Percentiles rank a stretch among this genome's conserved stretches.
These are phyloP conservation scores for Piper longum DNA, from an alignment of 164 flowering plant species.

Conservation along the genomic window DNA sequence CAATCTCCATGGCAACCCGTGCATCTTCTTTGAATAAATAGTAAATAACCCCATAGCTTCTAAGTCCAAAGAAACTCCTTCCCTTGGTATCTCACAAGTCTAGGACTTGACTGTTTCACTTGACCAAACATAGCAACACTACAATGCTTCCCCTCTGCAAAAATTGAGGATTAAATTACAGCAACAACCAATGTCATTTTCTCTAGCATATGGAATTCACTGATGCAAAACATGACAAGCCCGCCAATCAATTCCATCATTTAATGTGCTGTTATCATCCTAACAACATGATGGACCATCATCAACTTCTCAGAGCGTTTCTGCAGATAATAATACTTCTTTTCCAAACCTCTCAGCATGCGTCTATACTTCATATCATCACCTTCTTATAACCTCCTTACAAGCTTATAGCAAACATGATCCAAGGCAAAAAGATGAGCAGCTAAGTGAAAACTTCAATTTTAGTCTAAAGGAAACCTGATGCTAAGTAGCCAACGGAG, in stretches of 20 bases:
- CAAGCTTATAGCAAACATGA: background rate
- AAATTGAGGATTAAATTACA: no score
- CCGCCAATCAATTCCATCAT: background rate
- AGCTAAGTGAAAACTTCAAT: no score
- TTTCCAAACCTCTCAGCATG: background rate
- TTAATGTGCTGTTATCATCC: background rate
- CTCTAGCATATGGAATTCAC: no score
- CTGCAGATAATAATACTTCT: background rate
- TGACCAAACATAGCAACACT: no score
- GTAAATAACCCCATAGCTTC: background rate
- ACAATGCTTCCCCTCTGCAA: no score
- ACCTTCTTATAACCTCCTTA: background rate
- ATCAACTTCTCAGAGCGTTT: background rate
- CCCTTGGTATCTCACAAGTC: no score
- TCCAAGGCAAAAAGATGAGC: no score
- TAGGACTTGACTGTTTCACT: no score
- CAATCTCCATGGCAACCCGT: background rate
- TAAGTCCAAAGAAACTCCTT: background rate
- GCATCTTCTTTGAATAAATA: background rate
- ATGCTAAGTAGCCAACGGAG: background rate
- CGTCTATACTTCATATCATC: background rate
- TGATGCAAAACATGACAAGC: no score
- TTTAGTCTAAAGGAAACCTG: background rate
- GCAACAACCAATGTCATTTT: no score
- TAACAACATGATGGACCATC: no score